Base-by-base conservation (phyloP, 176 grass and related monocot genomes). In the Oryza brachyantha region DNA sequence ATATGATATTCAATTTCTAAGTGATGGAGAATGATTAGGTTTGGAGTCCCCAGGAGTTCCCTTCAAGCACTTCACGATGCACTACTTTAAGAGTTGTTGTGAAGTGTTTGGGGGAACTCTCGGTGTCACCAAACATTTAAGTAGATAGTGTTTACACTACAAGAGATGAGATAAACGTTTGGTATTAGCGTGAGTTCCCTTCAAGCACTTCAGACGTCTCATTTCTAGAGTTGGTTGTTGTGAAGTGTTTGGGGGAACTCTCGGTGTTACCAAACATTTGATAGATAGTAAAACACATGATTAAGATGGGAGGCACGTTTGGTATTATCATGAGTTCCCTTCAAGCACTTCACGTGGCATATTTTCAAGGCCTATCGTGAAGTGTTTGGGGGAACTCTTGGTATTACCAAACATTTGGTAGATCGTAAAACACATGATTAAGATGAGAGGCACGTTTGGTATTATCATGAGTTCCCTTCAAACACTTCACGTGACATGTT, bases 191-290 rank as follows among this genome's bases (percentile, higher is more conserved):
- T 14, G 61, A 79, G 38, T 86, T 86, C 45, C 45, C 59, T 85
- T 67, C 59, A 83, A 79, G n/a, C 60, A 83, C 66, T 83, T 79
- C 55, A 76, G n/a, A 4, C 26, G 21, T 0, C 9, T 46, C 10
- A 14, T 21, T 62, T 35, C 60, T 2, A 8, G 57, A 3, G 22
- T 2, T 32, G 4, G 4, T 2, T 5, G 3, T 11, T 78, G 81
- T 92, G 89, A 92, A 90, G 84, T 90, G 78, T 89, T 87, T 92
- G 78, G 86, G 73, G 73, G 65, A 85, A 87, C 84, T 92, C 68
- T 91, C 11, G 26, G 32, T 63, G 31, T 37, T 10, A 82, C 14
- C 32, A 57, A 82, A 27, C 58, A 84, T 82, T 61, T 68, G 46
- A 27, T 34, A 50, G 8, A 17, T 5, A 13, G 0, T 55, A 62